Base-by-base conservation (phyloP, 768 basidiomycete genomes). In the Collybia sordida region DNA sequence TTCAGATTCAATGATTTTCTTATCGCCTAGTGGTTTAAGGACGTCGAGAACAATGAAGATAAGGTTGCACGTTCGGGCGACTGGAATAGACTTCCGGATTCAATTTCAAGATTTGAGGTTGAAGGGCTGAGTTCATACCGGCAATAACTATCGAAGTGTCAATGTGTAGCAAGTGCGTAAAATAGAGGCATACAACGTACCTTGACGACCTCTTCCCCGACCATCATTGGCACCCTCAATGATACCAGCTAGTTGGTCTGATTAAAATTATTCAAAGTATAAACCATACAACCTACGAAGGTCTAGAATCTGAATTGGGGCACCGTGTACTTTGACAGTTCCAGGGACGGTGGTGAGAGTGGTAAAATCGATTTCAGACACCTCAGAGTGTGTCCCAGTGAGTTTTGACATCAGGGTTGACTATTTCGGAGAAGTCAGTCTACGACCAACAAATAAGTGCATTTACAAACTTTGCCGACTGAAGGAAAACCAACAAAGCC, bases 41-140 rank as follows among this genome's bases (percentile, higher is more conserved):
- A 99, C 97, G 62, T 99, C 97, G 42, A 99, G 82, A 23, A 98
- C 90, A 66, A 99, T 98, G 70, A 98, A 98, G 53, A 99, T 98
- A 28, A 98, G 85, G 67, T 98, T 93, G 68, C 97, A 98, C 35
- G 97, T 98, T 52, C 97, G 85, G 6, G 97, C 96, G 57, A 99
- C 97, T 92, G 71, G 23, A 38, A 37, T 27, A 42, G 48, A 23
- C 18, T 42, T 52, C 18, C 52, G 38, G 57, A 55, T 58, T 27
- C 23, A 25, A 8, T 4, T 47, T 49, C 35, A 37, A 36, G 47
- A 51, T 34, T 47, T 45, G 52, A n/a, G n/a, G 45, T 47, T 37
- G 38, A 39, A 51, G 17, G 45, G 48, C 42, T 34, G 40, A 34
- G 45, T 62, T 46, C 81, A 58, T 78, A 90, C 88, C 88, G 49